Percentiles rank a stretch among this genome's conserved stretches.
Conservation (phyloP, 495 filamentous ascomycete genomes). For the Aspergillus steynii region DNA sequence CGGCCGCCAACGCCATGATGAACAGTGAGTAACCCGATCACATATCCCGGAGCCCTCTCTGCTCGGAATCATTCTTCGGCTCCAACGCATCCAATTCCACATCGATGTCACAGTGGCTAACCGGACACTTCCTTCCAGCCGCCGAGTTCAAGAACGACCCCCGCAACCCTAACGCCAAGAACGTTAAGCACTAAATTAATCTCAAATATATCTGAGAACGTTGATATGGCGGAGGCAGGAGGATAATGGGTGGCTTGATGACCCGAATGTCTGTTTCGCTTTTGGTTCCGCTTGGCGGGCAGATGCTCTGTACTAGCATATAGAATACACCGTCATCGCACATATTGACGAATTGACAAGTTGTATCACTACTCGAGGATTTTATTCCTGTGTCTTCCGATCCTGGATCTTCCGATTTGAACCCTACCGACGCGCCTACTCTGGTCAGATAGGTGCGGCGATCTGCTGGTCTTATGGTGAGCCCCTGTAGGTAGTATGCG, state of each 20-base stretch:
- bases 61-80: neutral
- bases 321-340: slow-evolving; percentile 42
- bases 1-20: slow-evolving; percentile 66
- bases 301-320: slow-evolving; percentile 46
- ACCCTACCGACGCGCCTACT: no score
- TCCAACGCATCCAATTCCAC: neutral
- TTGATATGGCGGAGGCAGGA: slow-evolving; percentile 14
- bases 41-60: neutral
- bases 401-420: no score
- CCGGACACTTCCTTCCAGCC: slow-evolving; percentile 49
- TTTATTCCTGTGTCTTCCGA: neutral
- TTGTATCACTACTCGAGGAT: slow-evolving; percentile 39
- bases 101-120: slow-evolving; percentile 19
- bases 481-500: neutral
- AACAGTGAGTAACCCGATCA: slow-evolving; percentile 60
- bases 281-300: slow-evolving; percentile 32
- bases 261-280: slow-evolving; percentile 25
- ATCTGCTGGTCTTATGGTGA: neutral
- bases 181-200: slow-evolving; percentile 44
- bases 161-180: slow-evolving; percentile 75
- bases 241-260: slow-evolving; percentile 19
- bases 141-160: slow-evolving; percentile 96
- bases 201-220: slow-evolving; percentile 1
- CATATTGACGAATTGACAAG: slow-evolving; percentile 45
- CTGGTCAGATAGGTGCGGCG: no score